Evolutionary conservation across 2,329 filamentous ascomycete species (phyloP), one percentile per base, ranked within the genome.

Genomic region (Hymenoscyphus occultus): DNA sequence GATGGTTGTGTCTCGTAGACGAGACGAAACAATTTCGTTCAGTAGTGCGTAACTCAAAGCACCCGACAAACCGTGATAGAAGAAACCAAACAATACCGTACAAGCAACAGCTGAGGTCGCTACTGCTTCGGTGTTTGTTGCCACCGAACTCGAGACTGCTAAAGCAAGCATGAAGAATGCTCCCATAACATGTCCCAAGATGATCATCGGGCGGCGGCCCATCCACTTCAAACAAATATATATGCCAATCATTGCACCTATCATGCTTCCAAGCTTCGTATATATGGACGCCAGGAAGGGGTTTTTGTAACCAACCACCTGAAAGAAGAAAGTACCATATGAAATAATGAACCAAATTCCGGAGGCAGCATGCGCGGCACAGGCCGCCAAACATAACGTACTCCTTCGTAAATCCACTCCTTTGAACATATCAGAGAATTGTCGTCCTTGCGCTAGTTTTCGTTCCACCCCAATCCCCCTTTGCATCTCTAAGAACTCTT

Each of bases 1-100:
- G 3, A 64, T 59, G 5, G 63, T 64, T 54, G 51, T 40, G 22
- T 51, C 56, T 58, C 63, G 59, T 2, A 64, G 59, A 3, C 59
- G 59, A 7, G 56, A 59, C 9, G 45, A 57, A 40, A 51, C 42
- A 7, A 61, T 62, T 19, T 66, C 64, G 2, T 58, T n/a, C 51
- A 59, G 61, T 59, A 66, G 3, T 56, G 58, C 3, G 61, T 31
- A 58, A 32, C 56, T 42, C 19, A 54, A 28, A 22, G 19, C 22
- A 5, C 48, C 48, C 19, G 48, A 54, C 12, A 54, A 22, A 40
- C 61, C 9, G 10, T 54, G 22, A 28, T 54, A 54, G 13, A 54
- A 28, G 48, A 54, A 28, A 22, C 48, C 12, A 22, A 22, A 54
- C 5, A 19, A 19, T 12, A 28, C 19, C 5, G 48, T 22, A 19